phyloP scores from a whole-genome alignment of 192 early-diverging fungal genomes.

The Backusella australiensis region DNA sequence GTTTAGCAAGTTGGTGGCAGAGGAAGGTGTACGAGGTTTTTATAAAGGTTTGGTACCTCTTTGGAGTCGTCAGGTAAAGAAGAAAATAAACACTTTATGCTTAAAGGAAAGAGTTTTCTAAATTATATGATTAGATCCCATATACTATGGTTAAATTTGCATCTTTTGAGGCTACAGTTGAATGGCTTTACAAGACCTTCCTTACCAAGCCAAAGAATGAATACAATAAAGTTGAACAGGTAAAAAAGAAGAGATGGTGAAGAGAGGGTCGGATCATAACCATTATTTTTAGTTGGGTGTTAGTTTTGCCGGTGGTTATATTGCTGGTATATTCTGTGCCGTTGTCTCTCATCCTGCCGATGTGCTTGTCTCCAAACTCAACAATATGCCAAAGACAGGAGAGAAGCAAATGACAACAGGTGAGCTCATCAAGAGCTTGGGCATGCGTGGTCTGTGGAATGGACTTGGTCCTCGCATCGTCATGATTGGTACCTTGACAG shows the following conservation, averaged over 20 bases:
- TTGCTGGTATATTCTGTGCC: constrained; percentile 86
- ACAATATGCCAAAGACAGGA: constrained; percentile 26
- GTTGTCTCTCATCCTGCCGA: constrained; percentile 92
- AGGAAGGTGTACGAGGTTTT: constrained; percentile 68
- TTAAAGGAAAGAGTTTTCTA: not conserved
- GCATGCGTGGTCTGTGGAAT: constrained; percentile 68
- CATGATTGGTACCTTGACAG: constrained; percentile 92
- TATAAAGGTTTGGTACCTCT: constrained; percentile 72
- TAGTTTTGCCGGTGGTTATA: constrained; percentile 82
- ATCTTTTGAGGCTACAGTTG: constrained; percentile 77
- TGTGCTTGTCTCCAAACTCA: constrained; percentile 66
- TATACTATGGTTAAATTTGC: constrained; percentile 88
- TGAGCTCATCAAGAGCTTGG: constrained; percentile 53
- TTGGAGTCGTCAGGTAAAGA: constrained; percentile 69
- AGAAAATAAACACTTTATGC: not conserved
- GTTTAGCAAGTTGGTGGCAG: constrained; percentile 51
- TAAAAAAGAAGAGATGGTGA: constrained; percentile 14
- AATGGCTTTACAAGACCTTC: constrained; percentile 61
- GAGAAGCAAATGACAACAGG: constrained; percentile 23
- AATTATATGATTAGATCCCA: constrained; percentile 37
- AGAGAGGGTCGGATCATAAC: not conserved
- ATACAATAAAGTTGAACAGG: constrained; percentile 71
- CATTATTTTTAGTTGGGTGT: constrained; percentile 45
- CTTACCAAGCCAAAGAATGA: constrained; percentile 64
- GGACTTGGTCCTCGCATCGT: constrained; percentile 84